A percentile compares a stretch with the other conserved stretches of the same genome.
Evolutionary conservation across 108 stramenopile species (phyloP).

Genomic region (Pseudonitzschia pungens): DNA sequence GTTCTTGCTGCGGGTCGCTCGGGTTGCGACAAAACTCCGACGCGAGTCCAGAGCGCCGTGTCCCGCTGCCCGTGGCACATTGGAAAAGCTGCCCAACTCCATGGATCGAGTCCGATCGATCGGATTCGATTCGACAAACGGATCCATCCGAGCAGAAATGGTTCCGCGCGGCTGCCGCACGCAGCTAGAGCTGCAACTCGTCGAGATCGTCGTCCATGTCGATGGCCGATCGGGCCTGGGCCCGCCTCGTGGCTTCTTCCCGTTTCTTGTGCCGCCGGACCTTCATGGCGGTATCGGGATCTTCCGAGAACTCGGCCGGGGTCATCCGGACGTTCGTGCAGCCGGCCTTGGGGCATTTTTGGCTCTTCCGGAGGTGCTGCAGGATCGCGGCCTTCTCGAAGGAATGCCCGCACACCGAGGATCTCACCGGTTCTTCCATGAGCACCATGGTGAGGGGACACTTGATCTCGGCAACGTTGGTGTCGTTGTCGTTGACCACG

Average conservation of each 20-base stretch:
- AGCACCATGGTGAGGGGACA: constrained; percentile 64
- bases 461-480: constrained; percentile 25
- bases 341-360: constrained; percentile 61
- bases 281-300: constrained; percentile 49
- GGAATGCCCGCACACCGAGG: constrained; percentile 62
- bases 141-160: no score
- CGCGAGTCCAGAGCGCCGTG: no score
- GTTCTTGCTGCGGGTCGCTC: no score
- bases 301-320: constrained; percentile 49
- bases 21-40: no score
- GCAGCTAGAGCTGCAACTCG: background rate
- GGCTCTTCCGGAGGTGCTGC: constrained; percentile 29
- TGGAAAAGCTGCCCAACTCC: no score
- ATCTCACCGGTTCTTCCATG: constrained; percentile 65
- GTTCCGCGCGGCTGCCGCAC: no score
- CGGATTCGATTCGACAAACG: no score
- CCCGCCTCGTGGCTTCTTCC: constrained; percentile 31
- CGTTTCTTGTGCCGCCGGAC: constrained; percentile 53
- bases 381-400: constrained; percentile 53
- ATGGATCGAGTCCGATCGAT: no score
- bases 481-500: background rate
- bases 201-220: constrained; percentile 35
- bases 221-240: constrained; percentile 16
- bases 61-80: no score
- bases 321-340: constrained; percentile 48